These are phyloP conservation scores for Phoma herbarum DNA, from an alignment of 2,329 filamentous ascomycete species.

Conservation along the genomic window DNA sequence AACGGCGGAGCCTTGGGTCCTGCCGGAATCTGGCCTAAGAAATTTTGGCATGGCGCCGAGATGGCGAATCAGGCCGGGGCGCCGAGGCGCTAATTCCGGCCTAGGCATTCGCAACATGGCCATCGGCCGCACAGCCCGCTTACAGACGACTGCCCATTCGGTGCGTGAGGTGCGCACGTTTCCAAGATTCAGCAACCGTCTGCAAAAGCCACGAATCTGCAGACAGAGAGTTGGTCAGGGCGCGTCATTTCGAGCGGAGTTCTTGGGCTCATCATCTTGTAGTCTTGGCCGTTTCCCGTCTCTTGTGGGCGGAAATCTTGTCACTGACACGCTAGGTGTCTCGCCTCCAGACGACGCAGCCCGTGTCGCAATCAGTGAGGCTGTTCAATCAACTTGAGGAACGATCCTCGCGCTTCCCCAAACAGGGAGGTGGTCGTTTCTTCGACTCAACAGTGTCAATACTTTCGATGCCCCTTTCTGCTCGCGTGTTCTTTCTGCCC, in stretches of 20 bases:
- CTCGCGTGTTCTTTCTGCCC: not conserved
- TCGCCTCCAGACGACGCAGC: conserved; percentile 12
- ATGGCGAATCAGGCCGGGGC: not conserved
- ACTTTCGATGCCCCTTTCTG: not conserved
- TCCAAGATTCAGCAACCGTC: conserved; percentile 11
- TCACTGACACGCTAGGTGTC: conserved; percentile 17
- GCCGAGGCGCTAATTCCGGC: not conserved
- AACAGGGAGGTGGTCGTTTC: conserved; percentile 17
- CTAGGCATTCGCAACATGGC: conserved; percentile 3
- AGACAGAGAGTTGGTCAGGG: conserved; percentile 16
- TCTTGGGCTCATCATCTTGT: conserved; percentile 14
- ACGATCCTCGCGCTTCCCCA: conserved; percentile 12
- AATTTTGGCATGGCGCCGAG: conserved; percentile 5
- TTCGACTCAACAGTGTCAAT: conserved; percentile 8
- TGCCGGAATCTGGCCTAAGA: not conserved
- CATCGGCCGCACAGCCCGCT: conserved; percentile 1
- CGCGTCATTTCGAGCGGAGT: conserved; percentile 19
- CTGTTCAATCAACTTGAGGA: conserved; percentile 7
- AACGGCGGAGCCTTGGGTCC: too few species aligned
- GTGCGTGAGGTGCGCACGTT: conserved; percentile 16
- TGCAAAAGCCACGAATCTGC: conserved; percentile 12
- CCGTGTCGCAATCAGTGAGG: conserved; percentile 21
- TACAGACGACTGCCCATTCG: conserved; percentile 12
- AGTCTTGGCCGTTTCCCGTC: conserved; percentile 4
- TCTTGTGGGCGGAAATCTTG: conserved; percentile 21